Conservation (phyloP, 306 rosid genomes). For the Quercus glauca region DNA sequence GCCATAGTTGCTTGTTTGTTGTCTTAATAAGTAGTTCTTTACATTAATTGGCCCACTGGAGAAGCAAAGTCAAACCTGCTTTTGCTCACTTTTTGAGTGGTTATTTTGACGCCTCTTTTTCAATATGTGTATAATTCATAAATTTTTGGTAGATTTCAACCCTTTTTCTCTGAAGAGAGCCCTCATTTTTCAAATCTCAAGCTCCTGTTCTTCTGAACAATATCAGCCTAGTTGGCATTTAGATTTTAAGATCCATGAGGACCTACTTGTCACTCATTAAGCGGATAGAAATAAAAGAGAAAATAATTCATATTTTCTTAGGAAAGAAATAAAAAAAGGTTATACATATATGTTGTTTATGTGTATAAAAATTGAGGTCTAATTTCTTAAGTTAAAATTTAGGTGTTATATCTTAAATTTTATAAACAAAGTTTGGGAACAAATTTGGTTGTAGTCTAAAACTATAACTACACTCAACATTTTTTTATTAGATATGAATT, state of each 20-base stretch:
- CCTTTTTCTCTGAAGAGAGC: neutral
- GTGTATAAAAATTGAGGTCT: too few species aligned
- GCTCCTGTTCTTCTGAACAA: neutral
- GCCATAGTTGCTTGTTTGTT: neutral
- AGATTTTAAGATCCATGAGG: neutral
- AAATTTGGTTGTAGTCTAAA: too few species aligned
- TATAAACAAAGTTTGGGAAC: too few species aligned
- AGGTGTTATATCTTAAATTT: too few species aligned
- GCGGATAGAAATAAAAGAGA: too few species aligned
- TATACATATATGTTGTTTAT: too few species aligned
- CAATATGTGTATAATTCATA: neutral
- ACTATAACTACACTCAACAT: too few species aligned
- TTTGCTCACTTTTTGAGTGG: neutral
- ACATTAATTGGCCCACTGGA: neutral
- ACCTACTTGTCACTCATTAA: neutral
- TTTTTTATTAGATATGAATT: too few species aligned
- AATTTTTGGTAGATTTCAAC: too few species aligned
- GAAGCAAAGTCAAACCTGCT: neutral
- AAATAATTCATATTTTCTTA: too few species aligned
- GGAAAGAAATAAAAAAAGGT: too few species aligned
- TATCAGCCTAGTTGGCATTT: neutral
- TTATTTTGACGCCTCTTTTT: neutral
- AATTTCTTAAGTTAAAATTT: too few species aligned
- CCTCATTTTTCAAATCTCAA: neutral
- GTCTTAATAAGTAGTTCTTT: neutral